phyloP scores from a whole-genome alignment of 2,329 filamentous ascomycete species.

The Paecilomyces fulvus region DNA sequence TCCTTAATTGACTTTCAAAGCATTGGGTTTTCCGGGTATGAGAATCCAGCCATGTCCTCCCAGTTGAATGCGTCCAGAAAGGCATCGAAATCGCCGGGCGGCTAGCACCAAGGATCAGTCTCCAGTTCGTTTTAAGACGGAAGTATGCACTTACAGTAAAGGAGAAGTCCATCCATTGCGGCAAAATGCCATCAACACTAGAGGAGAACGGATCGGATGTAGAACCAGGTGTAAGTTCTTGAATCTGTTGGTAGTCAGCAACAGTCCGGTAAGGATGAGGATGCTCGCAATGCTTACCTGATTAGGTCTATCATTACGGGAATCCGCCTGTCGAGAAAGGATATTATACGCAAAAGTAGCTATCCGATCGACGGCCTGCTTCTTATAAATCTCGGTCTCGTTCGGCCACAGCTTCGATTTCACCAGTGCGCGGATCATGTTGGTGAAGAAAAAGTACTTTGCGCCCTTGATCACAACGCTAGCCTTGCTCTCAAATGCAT shows the following conservation, averaged over 20 bases:
- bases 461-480: conserved; percentile 28
- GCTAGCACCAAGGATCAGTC: conserved; percentile 1
- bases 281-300: conserved; percentile 3
- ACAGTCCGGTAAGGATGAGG: neutral
- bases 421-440: conserved; percentile 25
- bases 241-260: conserved; percentile 4
- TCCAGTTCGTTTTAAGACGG: neutral
- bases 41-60: conserved; percentile 5
- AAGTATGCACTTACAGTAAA: neutral
- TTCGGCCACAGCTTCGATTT: conserved; percentile 26
- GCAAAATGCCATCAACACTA: neutral
- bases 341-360: conserved; percentile 27
- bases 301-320: neutral
- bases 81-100: conserved; percentile 7
- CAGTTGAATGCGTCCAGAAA: conserved; percentile 8
- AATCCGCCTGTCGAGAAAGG: conserved; percentile 21
- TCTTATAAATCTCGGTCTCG: conserved; percentile 25
- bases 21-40: neutral
- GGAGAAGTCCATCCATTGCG: neutral
- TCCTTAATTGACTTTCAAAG: neutral
- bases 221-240: neutral
- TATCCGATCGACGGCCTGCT: conserved; percentile 28
- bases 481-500: conserved; percentile 22
- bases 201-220: neutral
- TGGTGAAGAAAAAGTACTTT: conserved; percentile 33